These are phyloP conservation scores for Coemansia sp. DNA, from an alignment of 371 early-diverging fungal species.

Conservation along the genomic window DNA sequence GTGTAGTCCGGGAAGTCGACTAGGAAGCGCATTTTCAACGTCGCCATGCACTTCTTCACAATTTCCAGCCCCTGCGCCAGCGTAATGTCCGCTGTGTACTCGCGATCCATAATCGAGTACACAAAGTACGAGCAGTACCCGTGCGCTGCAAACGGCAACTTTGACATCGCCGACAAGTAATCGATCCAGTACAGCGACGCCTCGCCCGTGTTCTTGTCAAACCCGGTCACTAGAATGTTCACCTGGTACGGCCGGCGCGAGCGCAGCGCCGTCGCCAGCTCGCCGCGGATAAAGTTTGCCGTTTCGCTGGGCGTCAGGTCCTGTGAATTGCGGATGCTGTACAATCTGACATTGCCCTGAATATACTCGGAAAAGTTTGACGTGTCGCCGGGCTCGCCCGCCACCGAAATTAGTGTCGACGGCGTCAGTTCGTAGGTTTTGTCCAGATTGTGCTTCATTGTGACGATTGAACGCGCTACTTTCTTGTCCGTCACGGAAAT, in stretches of 20 bases:
- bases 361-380: conserved; percentile 95
- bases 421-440: conserved; percentile 82
- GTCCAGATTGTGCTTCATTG: conserved; percentile 89
- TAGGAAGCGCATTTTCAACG: conserved; percentile 85
- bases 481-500: conserved; percentile 83
- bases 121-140: conserved; percentile 92
- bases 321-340: conserved; percentile 82
- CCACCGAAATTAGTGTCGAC: conserved; percentile 78
- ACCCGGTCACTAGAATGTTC: conserved; percentile 89
- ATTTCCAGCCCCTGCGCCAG: conserved; percentile 81
- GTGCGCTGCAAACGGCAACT: conserved; percentile 88
- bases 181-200: conserved; percentile 93
- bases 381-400: conserved; percentile 95
- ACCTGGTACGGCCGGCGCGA: conserved; percentile 72
- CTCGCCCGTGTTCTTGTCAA: conserved; percentile 66
- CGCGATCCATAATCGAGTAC: conserved; percentile 90
- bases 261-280: conserved; percentile 84
- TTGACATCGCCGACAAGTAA: conserved; percentile 79
- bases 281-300: conserved; percentile 84
- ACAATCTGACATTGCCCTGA: conserved; percentile 89
- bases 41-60: conserved; percentile 80
- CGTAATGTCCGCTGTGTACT: conserved; percentile 81
- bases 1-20: conserved; percentile 81
- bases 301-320: conserved; percentile 78
- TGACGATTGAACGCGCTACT: conserved; percentile 83